phyloP scores from a whole-genome alignment of 495 filamentous ascomycete genomes.

The Aspergillus ellipticus region DNA sequence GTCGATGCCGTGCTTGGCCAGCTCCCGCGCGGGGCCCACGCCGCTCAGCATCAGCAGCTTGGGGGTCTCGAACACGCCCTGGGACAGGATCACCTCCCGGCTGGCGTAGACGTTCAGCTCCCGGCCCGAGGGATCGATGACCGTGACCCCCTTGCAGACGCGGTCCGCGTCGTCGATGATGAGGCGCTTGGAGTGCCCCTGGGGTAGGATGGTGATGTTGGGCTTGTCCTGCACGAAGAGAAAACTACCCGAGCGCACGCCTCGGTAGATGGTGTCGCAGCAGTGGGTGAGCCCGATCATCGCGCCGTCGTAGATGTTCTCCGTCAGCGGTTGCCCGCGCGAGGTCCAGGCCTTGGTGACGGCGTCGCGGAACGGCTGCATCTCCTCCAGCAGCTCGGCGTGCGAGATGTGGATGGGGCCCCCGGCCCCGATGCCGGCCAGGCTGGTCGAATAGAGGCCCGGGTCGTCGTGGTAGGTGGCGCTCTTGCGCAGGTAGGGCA shows the following conservation, averaged over 20 bases:
- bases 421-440: constrained; percentile 45
- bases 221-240: constrained; percentile 51
- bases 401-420: constrained; percentile 56
- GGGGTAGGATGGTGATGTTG: constrained; percentile 51
- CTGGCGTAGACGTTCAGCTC: constrained; percentile 31
- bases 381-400: constrained; percentile 51
- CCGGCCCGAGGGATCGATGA: constrained; percentile 35
- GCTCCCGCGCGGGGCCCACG: constrained; percentile 39
- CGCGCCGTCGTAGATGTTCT: constrained; percentile 55
- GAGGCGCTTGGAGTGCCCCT: constrained; percentile 47
- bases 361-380: constrained; percentile 52
- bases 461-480: constrained; percentile 56
- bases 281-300: constrained; percentile 54
- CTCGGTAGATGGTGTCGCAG: constrained; percentile 56
- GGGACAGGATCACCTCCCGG: constrained; percentile 44
- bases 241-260: constrained; percentile 50
- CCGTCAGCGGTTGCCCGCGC: constrained; percentile 47
- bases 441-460: constrained; percentile 28
- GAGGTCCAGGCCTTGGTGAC: constrained; percentile 54
- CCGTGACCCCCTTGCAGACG: constrained; percentile 39
- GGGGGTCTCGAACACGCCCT: constrained; percentile 44
- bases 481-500: constrained; percentile 52
- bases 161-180: constrained; percentile 45
- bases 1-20: constrained; percentile 47
- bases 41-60: constrained; percentile 49